Evolutionary conservation across 164 flowering plant species (phyloP), one percentile per base, ranked within the genome.

Genomic region (Akebia trifoliata): DNA sequence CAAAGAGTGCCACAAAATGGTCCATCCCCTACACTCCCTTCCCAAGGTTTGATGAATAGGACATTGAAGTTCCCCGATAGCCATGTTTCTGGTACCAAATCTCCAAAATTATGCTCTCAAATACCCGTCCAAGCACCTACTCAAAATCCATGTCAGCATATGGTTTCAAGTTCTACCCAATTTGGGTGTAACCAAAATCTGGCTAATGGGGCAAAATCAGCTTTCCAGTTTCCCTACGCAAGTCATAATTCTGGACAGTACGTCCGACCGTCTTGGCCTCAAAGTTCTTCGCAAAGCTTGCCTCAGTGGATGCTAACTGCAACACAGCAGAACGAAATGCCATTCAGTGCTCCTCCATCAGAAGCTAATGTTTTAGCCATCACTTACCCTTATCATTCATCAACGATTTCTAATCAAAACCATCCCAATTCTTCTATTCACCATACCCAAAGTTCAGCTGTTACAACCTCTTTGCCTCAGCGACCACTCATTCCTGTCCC

Each of bases 281-380:
- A 50, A 35, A 49, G 59, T 45, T 57, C 80, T 48, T 64, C 78
- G 10, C 56, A 49, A 48, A 42, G 44, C 44, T 51, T 76, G 14
- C 68, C 77, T 8, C 76, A 69, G 6, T 75, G 78, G 78, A 69
- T 70, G 59, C 56, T 62, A 35, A 69, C 71, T 57, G 63, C 77
- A 36, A 62, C 66, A 38, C 66, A 63, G 43, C 72, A 49, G 49
- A 70, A 65, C 30, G 67, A 57, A 46, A 35, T 58, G 9, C 36
- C 48, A 1, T 38, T 21, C 18, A 20, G 47, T 44, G 58, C 69
- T 61, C 50, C 65, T 37, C 50, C 57, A 39, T 49, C 44, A 63
- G 46, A 47, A 48, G 30, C 44, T 40, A 65, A 62, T 34, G 42
- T 61, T 37, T 47, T 56, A 46, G 15, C 50, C 6, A 50, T 43